Evolutionary conservation across 2,329 filamentous ascomycete genomes (phyloP), one percentile per base, ranked within the genome.

Genomic region (Alternaria rosae): DNA sequence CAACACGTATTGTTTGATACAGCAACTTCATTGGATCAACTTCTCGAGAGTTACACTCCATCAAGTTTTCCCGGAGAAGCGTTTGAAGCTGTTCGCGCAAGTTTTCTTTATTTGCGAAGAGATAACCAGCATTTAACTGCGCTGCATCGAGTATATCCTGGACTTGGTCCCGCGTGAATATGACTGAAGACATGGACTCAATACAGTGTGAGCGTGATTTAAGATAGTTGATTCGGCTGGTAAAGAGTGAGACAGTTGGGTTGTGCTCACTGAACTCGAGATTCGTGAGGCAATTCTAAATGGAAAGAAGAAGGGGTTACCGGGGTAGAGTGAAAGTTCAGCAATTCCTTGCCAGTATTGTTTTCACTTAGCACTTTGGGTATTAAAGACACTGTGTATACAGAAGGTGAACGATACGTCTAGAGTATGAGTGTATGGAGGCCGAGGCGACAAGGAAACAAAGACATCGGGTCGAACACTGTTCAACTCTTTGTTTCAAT

Each of bases 111-210:
- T 57, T n/a, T 10, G 25, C 15, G 26, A 61, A 69, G 21, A 52
- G 57, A 11, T 26, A 6, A 11, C 25, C 41, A 30, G 52, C 50
- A 15, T 42, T 20, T 10, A 54, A 5, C 5, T 59, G 43, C 13
- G 64, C 64, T 7, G 15, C 45, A 4, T 63, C 41, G 6, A 67
- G 45, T 42, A 67, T 55, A 7, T 59, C 21, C 21, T 57, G 60
- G 12, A 64, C 52, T 6, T 62, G 35, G 9, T 17, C 8, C 9
- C 54, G 48, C 17, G 57, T 32, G 5, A 65, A 54, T 20, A 15
- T 30, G 17, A 21, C 5, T 23, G 13, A 6, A 42, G 51, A 41
- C 51, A 42, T 38, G 1, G 35, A 17, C 0, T 38, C 35, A 38
- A 38, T 38, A 9, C 35, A 38, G n/a, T n/a, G 0, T 38, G 35